A percentile compares a stretch with the other conserved stretches of the same genome.
phyloP scores from a whole-genome alignment of 192 early-diverging fungal genomes.

The Lobosporangium transversale region DNA sequence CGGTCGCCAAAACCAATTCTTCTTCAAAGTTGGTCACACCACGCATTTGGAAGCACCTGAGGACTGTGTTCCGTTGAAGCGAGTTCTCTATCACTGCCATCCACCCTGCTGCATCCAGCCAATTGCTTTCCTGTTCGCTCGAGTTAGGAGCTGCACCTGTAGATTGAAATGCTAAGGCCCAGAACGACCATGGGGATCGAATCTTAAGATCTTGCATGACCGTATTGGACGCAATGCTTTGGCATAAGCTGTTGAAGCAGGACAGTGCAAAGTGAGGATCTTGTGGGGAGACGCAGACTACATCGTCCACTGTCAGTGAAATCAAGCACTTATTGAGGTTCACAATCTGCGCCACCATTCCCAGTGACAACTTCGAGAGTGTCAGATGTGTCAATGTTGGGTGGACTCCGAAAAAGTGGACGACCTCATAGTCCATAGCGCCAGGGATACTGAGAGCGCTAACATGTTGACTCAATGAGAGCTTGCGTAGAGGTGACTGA shows the following conservation, averaged over 20 bases:
- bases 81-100: constrained; percentile 26
- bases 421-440: constrained; percentile 23
- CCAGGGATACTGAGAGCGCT: constrained; percentile 11
- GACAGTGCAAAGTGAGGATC: constrained; percentile 21
- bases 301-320: constrained; percentile 32
- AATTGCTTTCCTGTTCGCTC: neutral
- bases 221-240: constrained; percentile 10
- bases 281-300: constrained; percentile 4
- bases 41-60: constrained; percentile 22
- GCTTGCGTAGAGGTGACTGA: constrained; percentile 6
- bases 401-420: constrained; percentile 23
- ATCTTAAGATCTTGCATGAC: constrained; percentile 36
- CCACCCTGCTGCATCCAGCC: constrained; percentile 13
- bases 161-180: constrained; percentile 25
- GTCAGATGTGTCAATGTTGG: constrained; percentile 25
- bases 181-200: constrained; percentile 27
- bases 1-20: constrained; percentile 12
- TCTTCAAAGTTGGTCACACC: constrained; percentile 50
- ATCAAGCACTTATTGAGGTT: constrained; percentile 22
- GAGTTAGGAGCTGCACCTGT: neutral
- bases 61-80: constrained; percentile 9
- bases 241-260: constrained; percentile 25
- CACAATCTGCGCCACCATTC: constrained; percentile 21
- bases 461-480: constrained; percentile 19
- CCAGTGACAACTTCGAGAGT: constrained; percentile 25